Conservation (phyloP, 2,329 filamentous ascomycete genomes). For the Aschersonia sp. region DNA sequence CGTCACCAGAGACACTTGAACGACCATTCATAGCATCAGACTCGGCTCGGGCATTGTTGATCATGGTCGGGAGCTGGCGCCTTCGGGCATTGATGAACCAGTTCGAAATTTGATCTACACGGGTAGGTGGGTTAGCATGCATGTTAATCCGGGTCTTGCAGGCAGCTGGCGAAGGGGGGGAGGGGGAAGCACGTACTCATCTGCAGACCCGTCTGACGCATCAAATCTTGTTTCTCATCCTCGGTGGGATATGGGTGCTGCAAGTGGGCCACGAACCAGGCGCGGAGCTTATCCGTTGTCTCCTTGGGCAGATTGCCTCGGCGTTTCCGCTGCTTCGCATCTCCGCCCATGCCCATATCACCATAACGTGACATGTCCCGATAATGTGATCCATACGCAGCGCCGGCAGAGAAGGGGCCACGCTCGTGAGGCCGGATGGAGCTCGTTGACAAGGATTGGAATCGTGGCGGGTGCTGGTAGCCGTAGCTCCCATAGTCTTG, state of each 20-base stretch:
- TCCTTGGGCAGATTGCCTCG: slow-evolving; percentile 84
- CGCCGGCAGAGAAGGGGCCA: slow-evolving; percentile 25
- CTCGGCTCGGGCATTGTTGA: slow-evolving; percentile 39
- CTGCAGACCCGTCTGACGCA: slow-evolving; percentile 60
- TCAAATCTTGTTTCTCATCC: slow-evolving; percentile 73
- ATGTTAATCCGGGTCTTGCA: too few species aligned
- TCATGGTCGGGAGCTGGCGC: slow-evolving; percentile 46
- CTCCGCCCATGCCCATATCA: slow-evolving; percentile 21
- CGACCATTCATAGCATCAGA: slow-evolving; percentile 29
- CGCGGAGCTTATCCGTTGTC: slow-evolving; percentile 64
- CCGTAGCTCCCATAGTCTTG: slow-evolving; percentile 18
- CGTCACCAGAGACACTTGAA: slow-evolving; percentile 11
- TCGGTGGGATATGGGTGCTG: slow-evolving; percentile 76
- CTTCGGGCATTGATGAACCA: slow-evolving; percentile 71
- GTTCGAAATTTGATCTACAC: slow-evolving; percentile 54
- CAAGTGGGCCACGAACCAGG: slow-evolving; percentile 67
- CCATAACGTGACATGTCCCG: slow-evolving; percentile 27
- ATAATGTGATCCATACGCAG: slow-evolving; percentile 22
- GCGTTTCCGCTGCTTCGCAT: slow-evolving; percentile 43
- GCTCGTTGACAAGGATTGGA: slow-evolving; percentile 30
- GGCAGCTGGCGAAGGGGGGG: too few species aligned
- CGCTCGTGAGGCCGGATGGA: slow-evolving; percentile 27
- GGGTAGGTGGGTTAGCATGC: too few species aligned
- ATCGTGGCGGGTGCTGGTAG: slow-evolving; percentile 27
- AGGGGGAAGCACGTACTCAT: slow-evolving; percentile 45